These are phyloP conservation scores for Coemansia asiatica DNA, from an alignment of 192 early-diverging fungal species.

Conservation along the genomic window DNA sequence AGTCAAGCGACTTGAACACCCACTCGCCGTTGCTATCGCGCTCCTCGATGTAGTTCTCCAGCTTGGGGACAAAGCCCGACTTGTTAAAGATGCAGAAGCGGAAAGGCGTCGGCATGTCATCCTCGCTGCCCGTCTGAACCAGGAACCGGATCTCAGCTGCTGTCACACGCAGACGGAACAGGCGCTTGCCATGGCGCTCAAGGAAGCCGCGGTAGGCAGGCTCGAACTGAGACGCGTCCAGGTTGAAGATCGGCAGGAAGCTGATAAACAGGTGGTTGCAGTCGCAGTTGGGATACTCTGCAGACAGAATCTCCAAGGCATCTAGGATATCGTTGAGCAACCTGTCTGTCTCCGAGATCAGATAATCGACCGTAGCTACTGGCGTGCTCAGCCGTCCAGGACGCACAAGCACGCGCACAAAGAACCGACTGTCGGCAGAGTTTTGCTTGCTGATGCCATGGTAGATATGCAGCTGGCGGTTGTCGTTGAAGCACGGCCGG, in stretches of 20 bases:
- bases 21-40: conserved; percentile 78
- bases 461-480: conserved; percentile 95
- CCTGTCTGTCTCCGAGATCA: conserved; percentile 93
- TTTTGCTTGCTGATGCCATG: conserved; percentile 94
- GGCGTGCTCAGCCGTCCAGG: conserved; percentile 80
- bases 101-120: conserved; percentile 72
- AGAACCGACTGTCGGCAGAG: conserved; percentile 92
- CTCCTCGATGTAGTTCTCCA: conserved; percentile 92
- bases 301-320: conserved; percentile 89
- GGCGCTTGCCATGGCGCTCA: conserved; percentile 89
- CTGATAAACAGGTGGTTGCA: conserved; percentile 99
- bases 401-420: conserved; percentile 94
- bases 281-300: conserved; percentile 91
- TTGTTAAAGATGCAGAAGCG: conserved; percentile 91
- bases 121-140: conserved; percentile 66
- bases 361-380: conserved; percentile 87
- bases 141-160: conserved; percentile 97
- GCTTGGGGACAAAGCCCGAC: conserved; percentile 87
- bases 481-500: conserved; percentile 91
- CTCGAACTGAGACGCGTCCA: conserved; percentile 84
- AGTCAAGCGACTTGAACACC: conserved; percentile 82
- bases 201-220: conserved; percentile 83
- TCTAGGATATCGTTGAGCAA: conserved; percentile 93
- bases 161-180: conserved; percentile 92
- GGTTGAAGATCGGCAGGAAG: conserved; percentile 93